A percentile compares a stretch with the other conserved stretches of the same genome.
phyloP scores from a whole-genome alignment of 768 basidiomycete genomes.

The Trametes cinnabarina region DNA sequence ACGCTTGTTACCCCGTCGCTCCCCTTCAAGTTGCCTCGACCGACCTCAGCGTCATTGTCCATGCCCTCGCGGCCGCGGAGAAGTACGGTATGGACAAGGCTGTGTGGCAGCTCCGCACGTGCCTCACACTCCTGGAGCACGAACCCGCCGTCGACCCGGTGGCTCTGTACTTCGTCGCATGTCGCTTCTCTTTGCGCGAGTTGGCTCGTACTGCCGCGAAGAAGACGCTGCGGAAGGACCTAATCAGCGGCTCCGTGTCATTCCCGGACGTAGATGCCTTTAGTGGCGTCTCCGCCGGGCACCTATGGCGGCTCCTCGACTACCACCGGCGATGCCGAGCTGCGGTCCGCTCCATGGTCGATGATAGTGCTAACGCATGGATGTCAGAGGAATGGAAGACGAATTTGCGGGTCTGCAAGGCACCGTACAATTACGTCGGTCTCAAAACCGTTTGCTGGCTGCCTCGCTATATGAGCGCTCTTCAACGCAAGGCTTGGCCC shows the following conservation, averaged over 20 bases:
- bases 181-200: background rate
- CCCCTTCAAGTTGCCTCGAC: no score
- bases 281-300: background rate
- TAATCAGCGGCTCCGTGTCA: no score
- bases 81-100: conserved; percentile 9
- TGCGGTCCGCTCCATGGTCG: background rate
- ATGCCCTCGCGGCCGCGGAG: background rate
- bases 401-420: background rate
- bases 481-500: no score
- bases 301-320: conserved; percentile 2
- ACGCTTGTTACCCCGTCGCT: conserved; percentile 12
- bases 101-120: background rate
- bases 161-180: conserved; percentile 4
- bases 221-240: no score
- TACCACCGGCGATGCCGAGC: conserved; percentile 1
- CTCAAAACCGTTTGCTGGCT: background rate
- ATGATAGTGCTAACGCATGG: background rate
- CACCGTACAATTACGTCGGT: background rate
- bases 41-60: background rate
- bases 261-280: background rate
- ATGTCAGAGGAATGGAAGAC: background rate
- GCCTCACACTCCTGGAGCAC: background rate
- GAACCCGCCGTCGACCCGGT: background rate
- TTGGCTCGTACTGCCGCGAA: conserved; percentile 1
- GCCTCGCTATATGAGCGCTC: no score